Evolutionary conservation across 345 rosid genomes (phyloP).

Genomic region (Heritiera fomes): DNA sequence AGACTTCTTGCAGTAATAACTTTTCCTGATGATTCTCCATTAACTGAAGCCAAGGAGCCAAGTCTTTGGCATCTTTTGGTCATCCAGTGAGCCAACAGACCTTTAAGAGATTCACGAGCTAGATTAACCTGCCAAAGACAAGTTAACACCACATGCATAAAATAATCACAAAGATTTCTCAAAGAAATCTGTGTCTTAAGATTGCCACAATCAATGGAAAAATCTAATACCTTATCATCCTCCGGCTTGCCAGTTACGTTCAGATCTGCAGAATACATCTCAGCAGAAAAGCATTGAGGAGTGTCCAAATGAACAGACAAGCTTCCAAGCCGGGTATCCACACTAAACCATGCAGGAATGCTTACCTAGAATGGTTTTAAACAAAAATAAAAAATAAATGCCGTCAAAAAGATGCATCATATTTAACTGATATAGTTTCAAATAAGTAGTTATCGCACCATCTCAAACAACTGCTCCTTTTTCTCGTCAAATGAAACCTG

Average conservation of each 20-base stretch:
- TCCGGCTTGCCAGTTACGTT: constrained; percentile 89
- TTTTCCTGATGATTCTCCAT: constrained; percentile 75
- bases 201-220: not conserved
- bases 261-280: constrained; percentile 98
- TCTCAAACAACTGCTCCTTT: constrained; percentile 90
- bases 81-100: constrained; percentile 87
- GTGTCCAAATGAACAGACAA: constrained; percentile 95
- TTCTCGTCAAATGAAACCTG: constrained; percentile 92
- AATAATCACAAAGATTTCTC: not conserved
- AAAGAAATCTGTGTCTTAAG: not conserved
- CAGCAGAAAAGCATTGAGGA: constrained; percentile 98
- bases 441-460: constrained; percentile 47
- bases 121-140: constrained; percentile 69
- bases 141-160: not conserved
- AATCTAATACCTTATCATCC: constrained; percentile 78
- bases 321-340: constrained; percentile 94
- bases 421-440: not conserved
- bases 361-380: constrained; percentile 62
- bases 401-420: not conserved
- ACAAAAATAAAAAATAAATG: constrained; percentile 26
- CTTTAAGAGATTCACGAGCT: constrained; percentile 96
- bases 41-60: constrained; percentile 62
- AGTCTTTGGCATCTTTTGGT: constrained; percentile 75
- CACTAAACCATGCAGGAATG: constrained; percentile 97
- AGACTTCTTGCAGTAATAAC: constrained; percentile 57